Percentiles rank a stretch among this genome's conserved stretches.
Evolutionary conservation across 441 rosid species (phyloP).

Genomic region (Aquilaria agallochum): DNA sequence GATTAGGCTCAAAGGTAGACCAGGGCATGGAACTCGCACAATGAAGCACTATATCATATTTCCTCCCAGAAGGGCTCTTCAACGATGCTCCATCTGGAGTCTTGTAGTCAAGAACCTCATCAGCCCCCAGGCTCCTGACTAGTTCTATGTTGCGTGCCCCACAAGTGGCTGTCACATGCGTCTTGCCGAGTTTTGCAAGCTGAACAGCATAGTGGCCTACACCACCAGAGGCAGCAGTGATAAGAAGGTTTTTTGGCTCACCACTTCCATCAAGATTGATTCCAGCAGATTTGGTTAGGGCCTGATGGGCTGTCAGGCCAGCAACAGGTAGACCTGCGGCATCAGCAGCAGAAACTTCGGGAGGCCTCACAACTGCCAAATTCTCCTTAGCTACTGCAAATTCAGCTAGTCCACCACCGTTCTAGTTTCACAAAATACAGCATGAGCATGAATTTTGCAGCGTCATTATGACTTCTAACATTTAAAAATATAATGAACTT

Average conservation of each 20-base stretch:
- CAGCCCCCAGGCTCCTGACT: conserved; percentile 67
- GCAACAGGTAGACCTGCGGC: conserved; percentile 66
- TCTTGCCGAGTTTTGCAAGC: conserved; percentile 69
- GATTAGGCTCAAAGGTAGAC: conserved; percentile 50
- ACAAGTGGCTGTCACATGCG: conserved; percentile 80
- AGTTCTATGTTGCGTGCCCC: conserved; percentile 67
- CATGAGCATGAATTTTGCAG: no score
- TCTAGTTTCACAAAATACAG: conserved; percentile 21
- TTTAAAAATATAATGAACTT: no score
- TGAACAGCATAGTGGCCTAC: conserved; percentile 89
- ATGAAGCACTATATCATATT: conserved; percentile 69
- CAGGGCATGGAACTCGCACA: conserved; percentile 60
- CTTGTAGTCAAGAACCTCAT: conserved; percentile 76
- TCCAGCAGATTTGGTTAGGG: conserved; percentile 52
- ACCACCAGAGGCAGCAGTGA: conserved; percentile 88
- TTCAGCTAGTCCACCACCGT: conserved; percentile 74
- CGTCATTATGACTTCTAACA: no score
- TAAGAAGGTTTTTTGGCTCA: conserved; percentile 44
- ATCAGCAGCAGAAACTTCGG: conserved; percentile 66
- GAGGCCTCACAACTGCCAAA: conserved; percentile 52
- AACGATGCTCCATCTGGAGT: conserved; percentile 68
- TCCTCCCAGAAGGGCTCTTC: conserved; percentile 64
- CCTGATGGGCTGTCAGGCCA: conserved; percentile 62
- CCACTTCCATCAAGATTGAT: conserved; percentile 62
- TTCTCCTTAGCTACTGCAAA: conserved; percentile 55